Evolutionary conservation across 371 early-diverging fungal species (phyloP).

Genomic region (Mucor plumbeus): DNA sequence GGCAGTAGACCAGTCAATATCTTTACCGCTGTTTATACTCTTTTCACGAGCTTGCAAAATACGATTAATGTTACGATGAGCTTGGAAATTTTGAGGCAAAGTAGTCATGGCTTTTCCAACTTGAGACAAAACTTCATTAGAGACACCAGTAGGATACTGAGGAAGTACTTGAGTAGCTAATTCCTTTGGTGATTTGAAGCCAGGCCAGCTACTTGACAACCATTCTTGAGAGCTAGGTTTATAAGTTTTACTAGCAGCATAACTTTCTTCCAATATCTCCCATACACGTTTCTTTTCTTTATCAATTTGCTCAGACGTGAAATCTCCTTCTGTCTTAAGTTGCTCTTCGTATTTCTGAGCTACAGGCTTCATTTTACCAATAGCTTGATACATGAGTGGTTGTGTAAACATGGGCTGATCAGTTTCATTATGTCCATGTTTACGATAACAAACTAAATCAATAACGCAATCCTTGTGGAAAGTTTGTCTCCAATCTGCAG

Average conservation of each 20-base stretch:
- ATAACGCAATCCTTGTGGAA: slow-evolving; percentile 96
- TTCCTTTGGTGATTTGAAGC: slow-evolving; percentile 82
- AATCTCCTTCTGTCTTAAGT: slow-evolving; percentile 84
- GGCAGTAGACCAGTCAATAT: slow-evolving; percentile 96
- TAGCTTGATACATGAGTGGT: slow-evolving; percentile 94
- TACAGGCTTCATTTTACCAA: slow-evolving; percentile 82
- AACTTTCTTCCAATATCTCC: slow-evolving; percentile 90
- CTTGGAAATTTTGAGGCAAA: slow-evolving; percentile 82
- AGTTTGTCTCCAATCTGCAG: slow-evolving; percentile 93
- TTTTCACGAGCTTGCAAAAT: slow-evolving; percentile 86
- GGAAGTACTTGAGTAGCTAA: slow-evolving; percentile 72
- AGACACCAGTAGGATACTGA: slow-evolving; percentile 81
- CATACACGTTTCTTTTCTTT: slow-evolving; percentile 89
- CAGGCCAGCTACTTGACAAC: slow-evolving; percentile 93
- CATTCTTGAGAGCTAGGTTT: slow-evolving; percentile 90
- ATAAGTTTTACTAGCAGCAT: slow-evolving; percentile 87
- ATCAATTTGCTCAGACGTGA: slow-evolving; percentile 81
- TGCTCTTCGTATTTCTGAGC: slow-evolving; percentile 83
- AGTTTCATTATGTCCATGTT: slow-evolving; percentile 97
- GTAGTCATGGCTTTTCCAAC: slow-evolving; percentile 84
- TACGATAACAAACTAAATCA: slow-evolving; percentile 96
- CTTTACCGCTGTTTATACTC: slow-evolving; percentile 72
- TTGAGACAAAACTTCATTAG: slow-evolving; percentile 72
- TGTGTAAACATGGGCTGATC: slow-evolving; percentile 98
- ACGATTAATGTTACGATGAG: slow-evolving; percentile 85